phyloP scores from a whole-genome alignment of 2,329 filamentous ascomycete species.

The Venturia nashicola region DNA sequence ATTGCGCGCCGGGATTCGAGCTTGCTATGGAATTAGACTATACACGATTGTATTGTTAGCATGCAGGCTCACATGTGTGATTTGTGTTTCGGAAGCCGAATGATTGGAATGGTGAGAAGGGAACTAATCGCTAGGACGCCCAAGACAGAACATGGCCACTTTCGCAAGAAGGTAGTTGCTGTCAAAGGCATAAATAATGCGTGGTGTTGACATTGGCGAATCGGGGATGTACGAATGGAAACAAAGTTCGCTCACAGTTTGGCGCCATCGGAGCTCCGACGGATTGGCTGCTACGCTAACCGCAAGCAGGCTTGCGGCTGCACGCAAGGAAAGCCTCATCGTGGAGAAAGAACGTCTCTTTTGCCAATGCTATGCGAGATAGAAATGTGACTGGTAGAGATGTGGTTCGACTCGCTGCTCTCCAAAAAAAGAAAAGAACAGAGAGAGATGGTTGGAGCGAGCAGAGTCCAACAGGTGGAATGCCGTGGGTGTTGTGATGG shows the following conservation, averaged over 20 bases:
- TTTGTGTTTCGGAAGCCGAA: background rate
- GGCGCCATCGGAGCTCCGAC: background rate
- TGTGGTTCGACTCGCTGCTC: background rate
- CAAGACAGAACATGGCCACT: background rate
- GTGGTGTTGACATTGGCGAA: background rate
- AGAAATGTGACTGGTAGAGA: background rate
- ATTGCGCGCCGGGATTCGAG: slow-evolving; percentile 1
- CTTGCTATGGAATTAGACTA: background rate
- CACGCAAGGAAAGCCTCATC: background rate
- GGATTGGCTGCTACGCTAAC: background rate
- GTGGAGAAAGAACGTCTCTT: background rate
- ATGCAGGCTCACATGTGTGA: slow-evolving; percentile 4
- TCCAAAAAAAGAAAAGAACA: background rate
- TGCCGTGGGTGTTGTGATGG: background rate
- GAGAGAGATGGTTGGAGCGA: background rate
- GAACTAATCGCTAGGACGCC: background rate
- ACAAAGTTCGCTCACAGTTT: background rate
- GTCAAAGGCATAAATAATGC: background rate
- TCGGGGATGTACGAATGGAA: background rate
- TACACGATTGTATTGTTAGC: background rate
- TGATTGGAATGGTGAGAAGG: background rate
- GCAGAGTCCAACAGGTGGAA: background rate
- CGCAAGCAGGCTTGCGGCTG: background rate
- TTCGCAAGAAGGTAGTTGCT: background rate
- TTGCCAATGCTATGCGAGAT: background rate